These are phyloP conservation scores for Volvariella surrecta DNA, from an alignment of 1,284 basidiomycete genomes.

Conservation along the genomic window DNA sequence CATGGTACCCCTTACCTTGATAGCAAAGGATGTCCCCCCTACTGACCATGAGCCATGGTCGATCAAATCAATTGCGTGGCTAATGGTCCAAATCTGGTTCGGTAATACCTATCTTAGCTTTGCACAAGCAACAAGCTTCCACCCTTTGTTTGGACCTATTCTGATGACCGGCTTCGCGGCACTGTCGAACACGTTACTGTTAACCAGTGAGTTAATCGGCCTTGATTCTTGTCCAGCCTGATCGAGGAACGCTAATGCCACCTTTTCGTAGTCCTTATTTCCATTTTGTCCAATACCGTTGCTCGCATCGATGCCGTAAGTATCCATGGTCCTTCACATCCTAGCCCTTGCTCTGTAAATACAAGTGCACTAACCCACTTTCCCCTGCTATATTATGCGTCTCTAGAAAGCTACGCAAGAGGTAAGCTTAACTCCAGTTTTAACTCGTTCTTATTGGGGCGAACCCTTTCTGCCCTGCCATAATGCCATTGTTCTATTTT, in stretches of 20 bases:
- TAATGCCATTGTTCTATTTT: neutral
- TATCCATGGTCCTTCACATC: slow-evolving; percentile 9
- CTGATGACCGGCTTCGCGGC: slow-evolving; percentile 83
- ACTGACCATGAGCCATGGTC: slow-evolving; percentile 43
- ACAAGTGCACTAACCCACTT: neutral
- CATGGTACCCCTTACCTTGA: no score
- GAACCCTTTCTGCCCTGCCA: no score
- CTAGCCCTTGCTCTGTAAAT: no score
- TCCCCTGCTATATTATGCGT: neutral
- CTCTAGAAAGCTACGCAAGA: slow-evolving; percentile 74
- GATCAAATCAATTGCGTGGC: slow-evolving; percentile 66
- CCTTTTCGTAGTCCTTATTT: slow-evolving; percentile 58
- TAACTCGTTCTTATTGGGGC: no score
- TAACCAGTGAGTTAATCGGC: slow-evolving; percentile 53
- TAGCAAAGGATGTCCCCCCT: slow-evolving; percentile 15
- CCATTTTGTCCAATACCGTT: slow-evolving; percentile 81
- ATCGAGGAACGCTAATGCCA: neutral
- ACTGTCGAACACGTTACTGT: slow-evolving; percentile 67
- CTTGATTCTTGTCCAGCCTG: neutral
- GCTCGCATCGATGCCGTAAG: slow-evolving; percentile 70
- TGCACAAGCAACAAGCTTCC: slow-evolving; percentile 64
- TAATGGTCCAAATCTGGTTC: slow-evolving; percentile 81
- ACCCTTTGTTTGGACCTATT: slow-evolving; percentile 78
- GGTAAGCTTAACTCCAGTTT: slow-evolving; percentile 40
- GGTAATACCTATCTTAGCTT: slow-evolving; percentile 74